These are phyloP conservation scores for Volvariella volvacea DNA, from an alignment of 1,284 basidiomycete genomes.

Conservation along the genomic window DNA sequence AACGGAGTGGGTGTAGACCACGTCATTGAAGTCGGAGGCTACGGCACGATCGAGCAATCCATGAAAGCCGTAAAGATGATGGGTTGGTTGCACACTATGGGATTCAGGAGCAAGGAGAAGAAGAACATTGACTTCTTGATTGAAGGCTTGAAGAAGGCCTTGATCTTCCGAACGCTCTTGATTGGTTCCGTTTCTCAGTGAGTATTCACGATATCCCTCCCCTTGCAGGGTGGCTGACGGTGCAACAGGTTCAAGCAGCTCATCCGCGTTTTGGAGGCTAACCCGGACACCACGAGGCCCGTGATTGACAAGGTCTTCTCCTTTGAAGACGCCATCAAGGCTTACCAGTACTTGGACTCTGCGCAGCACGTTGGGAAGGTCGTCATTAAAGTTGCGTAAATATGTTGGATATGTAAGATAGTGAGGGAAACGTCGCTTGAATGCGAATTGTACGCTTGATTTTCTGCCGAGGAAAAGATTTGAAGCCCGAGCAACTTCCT, in stretches of 20 bases:
- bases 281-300: conserved; percentile 32
- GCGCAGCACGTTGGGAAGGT: conserved; percentile 43
- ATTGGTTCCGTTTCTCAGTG: conserved; percentile 26
- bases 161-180: conserved; percentile 25
- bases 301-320: conserved; percentile 45
- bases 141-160: conserved; percentile 13
- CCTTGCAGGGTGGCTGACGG: no score
- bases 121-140: no score
- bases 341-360: conserved; percentile 35
- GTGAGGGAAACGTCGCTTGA: no score
- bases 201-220: no score
- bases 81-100: conserved; percentile 43
- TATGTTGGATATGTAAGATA: no score
- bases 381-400: conserved; percentile 33
- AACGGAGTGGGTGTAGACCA: conserved; percentile 50
- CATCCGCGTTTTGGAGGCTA: conserved; percentile 35
- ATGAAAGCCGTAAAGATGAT: conserved; percentile 30
- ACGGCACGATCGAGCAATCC: conserved; percentile 37
- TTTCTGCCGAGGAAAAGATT: no score
- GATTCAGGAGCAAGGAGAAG: conserved; percentile 24
- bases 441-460: no score
- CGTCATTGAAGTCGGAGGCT: conserved; percentile 53
- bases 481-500: no score
- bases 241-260: conserved; percentile 28
- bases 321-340: conserved; percentile 38